phyloP scores from a whole-genome alignment of 805 yeast species.

The Kodamaea restingae region DNA sequence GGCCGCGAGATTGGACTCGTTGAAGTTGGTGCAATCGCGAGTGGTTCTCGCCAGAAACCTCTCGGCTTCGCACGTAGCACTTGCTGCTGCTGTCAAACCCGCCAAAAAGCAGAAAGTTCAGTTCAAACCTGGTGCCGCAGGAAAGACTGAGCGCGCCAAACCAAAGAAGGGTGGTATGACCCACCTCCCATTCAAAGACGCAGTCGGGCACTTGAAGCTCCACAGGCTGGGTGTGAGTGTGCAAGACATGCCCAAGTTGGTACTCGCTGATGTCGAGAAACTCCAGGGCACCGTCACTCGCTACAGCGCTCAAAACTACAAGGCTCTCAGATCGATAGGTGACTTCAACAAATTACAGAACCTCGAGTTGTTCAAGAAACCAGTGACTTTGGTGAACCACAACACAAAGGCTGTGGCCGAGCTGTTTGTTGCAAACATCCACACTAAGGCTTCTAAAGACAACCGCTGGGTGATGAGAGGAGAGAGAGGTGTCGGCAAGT shows the following conservation, averaged over 20 bases:
- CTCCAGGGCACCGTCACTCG: constrained; percentile 17
- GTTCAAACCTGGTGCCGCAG: constrained; percentile 14
- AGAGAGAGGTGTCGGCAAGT: constrained; percentile 74
- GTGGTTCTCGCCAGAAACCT: constrained; percentile 6
- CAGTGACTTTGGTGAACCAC: constrained; percentile 55
- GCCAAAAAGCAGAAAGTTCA: constrained; percentile 21
- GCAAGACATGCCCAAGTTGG: constrained; percentile 13
- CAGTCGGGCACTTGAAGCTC: constrained; percentile 30
- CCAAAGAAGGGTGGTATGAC: constrained; percentile 40
- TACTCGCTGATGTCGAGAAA: constrained; percentile 10
- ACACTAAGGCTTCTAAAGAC: constrained; percentile 25
- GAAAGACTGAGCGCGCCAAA: constrained; percentile 16
- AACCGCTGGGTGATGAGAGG: constrained; percentile 63
- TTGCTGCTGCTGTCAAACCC: constrained; percentile 14
- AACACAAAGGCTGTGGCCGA: constrained; percentile 41
- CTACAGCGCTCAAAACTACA: constrained; percentile 41
- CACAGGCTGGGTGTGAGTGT: constrained; percentile 30
- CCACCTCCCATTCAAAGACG: constrained; percentile 36
- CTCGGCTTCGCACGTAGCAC: constrained; percentile 3
- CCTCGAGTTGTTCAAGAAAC: constrained; percentile 56
- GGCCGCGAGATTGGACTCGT: constrained; percentile 6
- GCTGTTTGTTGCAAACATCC: constrained; percentile 35
- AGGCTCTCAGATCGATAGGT: constrained; percentile 50
- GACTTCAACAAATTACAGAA: constrained; percentile 65
- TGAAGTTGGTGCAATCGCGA: constrained; percentile 1